Base-by-base conservation (phyloP, 2,329 filamentous ascomycete genomes). In the Madurella mycetomatis region DNA sequence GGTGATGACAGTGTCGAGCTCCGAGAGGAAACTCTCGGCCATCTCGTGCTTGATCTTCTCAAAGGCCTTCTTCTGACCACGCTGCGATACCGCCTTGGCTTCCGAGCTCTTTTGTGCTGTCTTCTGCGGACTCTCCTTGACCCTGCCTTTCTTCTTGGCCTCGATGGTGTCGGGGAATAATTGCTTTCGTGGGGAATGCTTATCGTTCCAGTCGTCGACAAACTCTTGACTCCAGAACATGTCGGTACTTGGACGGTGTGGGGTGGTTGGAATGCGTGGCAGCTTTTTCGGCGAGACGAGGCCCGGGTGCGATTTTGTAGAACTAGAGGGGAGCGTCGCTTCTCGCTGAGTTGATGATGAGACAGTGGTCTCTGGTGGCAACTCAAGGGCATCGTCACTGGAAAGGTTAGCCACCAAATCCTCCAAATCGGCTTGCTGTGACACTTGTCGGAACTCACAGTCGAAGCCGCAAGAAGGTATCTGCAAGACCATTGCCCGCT, bases 1-100 rank as follows among this genome's bases (percentile, higher is more conserved):
- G 0, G 86, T 85, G 61, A 92, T 81, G 40, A 72, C 75, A 0
- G 66, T 62, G 67, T 94, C 89, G n/a, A 94, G 81, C 60, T 90
- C 85, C 0, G 59, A 50, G 1, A 94, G 73, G 65, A 92, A 92
- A 0, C 67, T 62, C 44, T 77, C 73, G 0, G 88, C 88, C 0
- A 90, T 65, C 1, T 75, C 70, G 48, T 86, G 76, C 67, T 90
- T 92, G 9, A 66, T 68, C 9, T 73, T 69, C 12, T 84, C 78
- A 65, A 91, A 92, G 0, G 72, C 72, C 66, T 83, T 87, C 65
- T 80, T 84, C 48, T 75, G n/a, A 67, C 53, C 68, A 69, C 48
- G 66, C 68, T 46, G 40, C 46, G 56, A 48, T 2, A 16, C 19
- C 2, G 32, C 32, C 8, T 53, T 48, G 4, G 15, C 16, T 1